Conservation (phyloP, 148 eudicot genomes). For the Silene uniflora region DNA sequence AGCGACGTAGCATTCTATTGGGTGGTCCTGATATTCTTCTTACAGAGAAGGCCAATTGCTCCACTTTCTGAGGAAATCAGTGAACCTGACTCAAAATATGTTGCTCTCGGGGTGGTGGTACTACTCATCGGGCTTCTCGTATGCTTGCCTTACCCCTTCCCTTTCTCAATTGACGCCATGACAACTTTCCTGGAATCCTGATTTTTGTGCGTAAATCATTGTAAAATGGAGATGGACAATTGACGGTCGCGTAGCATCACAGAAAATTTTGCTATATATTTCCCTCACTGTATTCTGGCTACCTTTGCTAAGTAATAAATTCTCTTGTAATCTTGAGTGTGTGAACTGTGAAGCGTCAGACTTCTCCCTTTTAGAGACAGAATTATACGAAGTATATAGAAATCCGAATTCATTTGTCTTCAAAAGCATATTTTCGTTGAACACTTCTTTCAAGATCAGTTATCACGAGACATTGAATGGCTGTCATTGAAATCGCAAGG, state of each 20-base stretch:
- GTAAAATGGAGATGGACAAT: background rate
- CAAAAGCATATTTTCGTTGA: background rate
- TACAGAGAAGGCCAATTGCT: constrained; percentile 89
- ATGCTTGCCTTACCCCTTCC: constrained; percentile 91
- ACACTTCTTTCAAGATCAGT: too few relatives aligned
- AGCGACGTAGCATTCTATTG: constrained; percentile 94
- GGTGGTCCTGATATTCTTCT: constrained; percentile 83
- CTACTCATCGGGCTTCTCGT: constrained; percentile 74
- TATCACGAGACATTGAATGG: too few relatives aligned
- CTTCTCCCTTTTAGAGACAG: background rate
- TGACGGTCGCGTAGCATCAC: constrained; percentile 6
- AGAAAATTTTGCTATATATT: constrained; percentile 13
- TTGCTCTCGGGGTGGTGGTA: constrained; percentile 65
- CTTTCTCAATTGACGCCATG: constrained; percentile 54
- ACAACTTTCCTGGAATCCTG: constrained; percentile 37
- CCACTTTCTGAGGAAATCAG: constrained; percentile 87
- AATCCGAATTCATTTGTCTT: background rate
- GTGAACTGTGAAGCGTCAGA: background rate
- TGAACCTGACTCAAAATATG: constrained; percentile 65
- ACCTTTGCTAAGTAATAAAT: background rate
- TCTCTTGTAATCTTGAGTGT: background rate
- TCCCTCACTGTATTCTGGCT: background rate
- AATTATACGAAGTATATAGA: background rate
- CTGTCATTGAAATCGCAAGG: too few relatives aligned
- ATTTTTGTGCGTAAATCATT: background rate